Percentiles rank a stretch among this genome's conserved stretches.
phyloP scores from a whole-genome alignment of 495 filamentous ascomycete species.

The Rhypophila decipiens region DNA sequence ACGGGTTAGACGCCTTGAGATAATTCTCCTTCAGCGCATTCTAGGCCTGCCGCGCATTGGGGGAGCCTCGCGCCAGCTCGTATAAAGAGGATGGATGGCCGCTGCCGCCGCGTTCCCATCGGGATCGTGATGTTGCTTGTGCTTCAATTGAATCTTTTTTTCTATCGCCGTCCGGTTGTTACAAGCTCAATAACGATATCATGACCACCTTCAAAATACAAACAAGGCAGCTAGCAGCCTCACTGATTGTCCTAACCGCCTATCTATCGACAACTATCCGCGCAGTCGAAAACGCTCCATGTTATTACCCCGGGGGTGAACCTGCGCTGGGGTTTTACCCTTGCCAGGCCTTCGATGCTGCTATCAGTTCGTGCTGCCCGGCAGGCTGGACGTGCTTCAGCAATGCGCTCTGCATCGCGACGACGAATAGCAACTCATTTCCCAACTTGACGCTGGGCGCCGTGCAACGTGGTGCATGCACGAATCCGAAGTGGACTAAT shows the following conservation, averaged over 20 bases:
- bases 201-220: not conserved
- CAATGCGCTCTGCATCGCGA: conserved; percentile 28
- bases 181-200: not conserved
- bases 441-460: conserved; percentile 18
- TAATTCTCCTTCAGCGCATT: not conserved
- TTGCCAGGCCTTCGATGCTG: conserved; percentile 16
- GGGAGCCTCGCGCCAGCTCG: not conserved
- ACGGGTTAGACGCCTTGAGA: no score
- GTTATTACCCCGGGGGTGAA: conserved; percentile 23
- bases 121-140: no score
- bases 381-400: conserved; percentile 30
- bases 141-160: not conserved
- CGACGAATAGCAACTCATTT: conserved; percentile 12
- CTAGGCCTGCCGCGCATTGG: not conserved
- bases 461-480: conserved; percentile 22
- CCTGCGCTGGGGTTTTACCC: conserved; percentile 18
- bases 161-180: not conserved
- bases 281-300: conserved; percentile 13
- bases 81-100: not conserved
- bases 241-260: not conserved
- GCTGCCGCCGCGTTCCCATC: no score
- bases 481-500: conserved; percentile 25
- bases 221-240: not conserved
- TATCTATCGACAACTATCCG: no score
- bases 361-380: conserved; percentile 21